Conservation (phyloP, 768 basidiomycete species). For the Mycena venus region DNA sequence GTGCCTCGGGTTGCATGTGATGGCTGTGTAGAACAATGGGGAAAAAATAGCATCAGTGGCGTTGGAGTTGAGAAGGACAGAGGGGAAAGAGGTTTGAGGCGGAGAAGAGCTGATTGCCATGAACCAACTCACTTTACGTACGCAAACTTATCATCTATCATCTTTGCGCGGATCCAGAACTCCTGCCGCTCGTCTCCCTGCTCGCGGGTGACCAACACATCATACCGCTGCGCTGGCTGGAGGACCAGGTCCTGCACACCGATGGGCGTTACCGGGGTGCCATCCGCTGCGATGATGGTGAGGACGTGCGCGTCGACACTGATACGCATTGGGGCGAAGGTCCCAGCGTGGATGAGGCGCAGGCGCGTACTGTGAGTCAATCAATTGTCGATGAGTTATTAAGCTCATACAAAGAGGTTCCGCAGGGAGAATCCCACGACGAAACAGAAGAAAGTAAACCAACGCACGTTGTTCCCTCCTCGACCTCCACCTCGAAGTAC, state of each 20-base stretch:
- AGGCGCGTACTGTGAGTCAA: constrained; percentile 60
- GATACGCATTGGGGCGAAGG: constrained; percentile 60
- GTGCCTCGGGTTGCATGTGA: constrained; percentile 17
- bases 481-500: not conserved
- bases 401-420: too few species aligned
- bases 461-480: constrained; percentile 1
- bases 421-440: too few species aligned
- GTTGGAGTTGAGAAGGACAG: not conserved
- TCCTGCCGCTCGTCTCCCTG: not conserved
- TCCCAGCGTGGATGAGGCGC: constrained; percentile 61
- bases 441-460: too few species aligned
- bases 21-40: not conserved
- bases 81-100: not conserved
- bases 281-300: constrained; percentile 63
- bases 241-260: constrained; percentile 54
- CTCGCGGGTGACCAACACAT: constrained; percentile 53
- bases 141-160: constrained; percentile 22
- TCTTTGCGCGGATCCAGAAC: constrained; percentile 25
- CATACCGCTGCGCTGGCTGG: constrained; percentile 64
- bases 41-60: not conserved
- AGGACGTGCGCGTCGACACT: constrained; percentile 61
- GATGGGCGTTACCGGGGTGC: constrained; percentile 55
- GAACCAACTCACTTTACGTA: constrained; percentile 17
- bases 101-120: not conserved
- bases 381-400: too few species aligned